Conservation (phyloP, 2,329 filamentous ascomycete species). For the Microascus cirrosus region DNA sequence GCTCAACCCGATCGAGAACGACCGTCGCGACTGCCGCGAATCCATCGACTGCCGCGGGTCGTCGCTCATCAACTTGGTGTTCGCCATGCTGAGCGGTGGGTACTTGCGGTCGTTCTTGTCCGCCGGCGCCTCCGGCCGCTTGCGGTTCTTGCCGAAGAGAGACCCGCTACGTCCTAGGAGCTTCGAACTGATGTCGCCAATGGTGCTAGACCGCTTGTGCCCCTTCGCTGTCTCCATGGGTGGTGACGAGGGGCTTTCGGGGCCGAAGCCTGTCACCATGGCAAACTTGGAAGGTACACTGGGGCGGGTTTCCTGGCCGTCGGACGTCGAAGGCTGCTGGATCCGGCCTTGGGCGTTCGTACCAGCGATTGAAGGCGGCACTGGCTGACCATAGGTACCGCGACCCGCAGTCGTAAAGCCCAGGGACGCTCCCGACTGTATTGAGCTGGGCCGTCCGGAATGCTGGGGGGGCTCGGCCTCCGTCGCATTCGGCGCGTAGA, state of each 20-base stretch:
- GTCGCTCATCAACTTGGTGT: conserved; percentile 16
- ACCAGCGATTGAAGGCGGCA: conserved; percentile 73
- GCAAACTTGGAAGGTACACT: conserved; percentile 50
- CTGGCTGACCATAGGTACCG: conserved; percentile 73
- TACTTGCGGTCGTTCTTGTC: conserved; percentile 56
- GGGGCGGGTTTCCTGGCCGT: conserved; percentile 60
- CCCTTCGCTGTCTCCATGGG: conserved; percentile 27
- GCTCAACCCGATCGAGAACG: conserved; percentile 56
- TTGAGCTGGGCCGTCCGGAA: conserved; percentile 55
- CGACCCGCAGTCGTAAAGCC: conserved; percentile 45
- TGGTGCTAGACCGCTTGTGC: conserved; percentile 64
- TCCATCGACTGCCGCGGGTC: conserved; percentile 56
- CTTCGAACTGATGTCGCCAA: conserved; percentile 72
- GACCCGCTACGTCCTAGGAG: conserved; percentile 77
- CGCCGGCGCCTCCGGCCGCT: conserved; percentile 29
- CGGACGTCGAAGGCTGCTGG: conserved; percentile 54
- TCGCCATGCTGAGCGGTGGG: conserved; percentile 85
- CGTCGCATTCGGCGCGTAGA: conserved; percentile 19
- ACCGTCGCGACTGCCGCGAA: conserved; percentile 54
- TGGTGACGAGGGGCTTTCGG: conserved; percentile 11
- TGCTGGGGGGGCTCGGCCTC: conserved; percentile 8
- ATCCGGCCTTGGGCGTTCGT: conserved; percentile 86
- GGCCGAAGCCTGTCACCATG: conserved; percentile 42
- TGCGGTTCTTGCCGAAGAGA: conserved; percentile 56
- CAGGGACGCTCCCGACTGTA: conserved; percentile 58